phyloP scores from a whole-genome alignment of 225 moss, liverwort and hornwort genomes.

The Bryum argenteum region DNA sequence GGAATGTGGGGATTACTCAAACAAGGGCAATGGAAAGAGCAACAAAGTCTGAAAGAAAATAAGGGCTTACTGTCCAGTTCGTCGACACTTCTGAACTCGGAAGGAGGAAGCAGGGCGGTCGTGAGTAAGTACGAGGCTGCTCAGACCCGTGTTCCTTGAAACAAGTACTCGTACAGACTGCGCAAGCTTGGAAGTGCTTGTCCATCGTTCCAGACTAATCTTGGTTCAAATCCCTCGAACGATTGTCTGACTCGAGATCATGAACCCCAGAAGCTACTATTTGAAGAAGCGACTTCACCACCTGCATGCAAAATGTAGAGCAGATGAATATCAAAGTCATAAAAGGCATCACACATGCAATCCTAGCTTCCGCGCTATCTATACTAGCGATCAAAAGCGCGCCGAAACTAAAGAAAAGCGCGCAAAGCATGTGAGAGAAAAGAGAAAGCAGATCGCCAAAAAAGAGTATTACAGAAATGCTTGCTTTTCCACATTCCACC shows the following conservation, averaged over 20 bases:
- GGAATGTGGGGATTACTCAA: neutral
- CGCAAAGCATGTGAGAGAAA: neutral
- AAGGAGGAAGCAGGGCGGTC: constrained; percentile 51
- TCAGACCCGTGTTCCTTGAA: constrained; percentile 35
- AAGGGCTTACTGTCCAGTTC: constrained; percentile 43
- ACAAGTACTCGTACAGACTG: constrained; percentile 33
- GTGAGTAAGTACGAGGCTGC: constrained; percentile 15
- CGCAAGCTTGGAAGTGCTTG: constrained; percentile 39
- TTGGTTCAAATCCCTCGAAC: neutral
- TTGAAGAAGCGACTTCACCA: neutral
- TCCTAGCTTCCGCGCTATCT: too few species aligned
- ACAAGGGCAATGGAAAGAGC: neutral
- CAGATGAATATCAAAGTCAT: neutral
- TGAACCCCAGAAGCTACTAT: neutral
- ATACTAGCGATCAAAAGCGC: neutral
- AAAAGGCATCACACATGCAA: too few species aligned
- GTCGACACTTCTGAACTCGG: constrained; percentile 29
- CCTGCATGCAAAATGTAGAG: neutral
- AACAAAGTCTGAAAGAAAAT: neutral
- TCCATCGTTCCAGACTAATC: constrained; percentile 29
- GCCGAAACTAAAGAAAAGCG: neutral
- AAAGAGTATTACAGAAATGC: neutral
- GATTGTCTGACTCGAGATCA: neutral
- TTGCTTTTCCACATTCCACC: constrained; percentile 7
- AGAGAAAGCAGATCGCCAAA: neutral